Base-by-base conservation (phyloP, 352 stramenopile genomes). In the Phytophthora cryptogea region DNA sequence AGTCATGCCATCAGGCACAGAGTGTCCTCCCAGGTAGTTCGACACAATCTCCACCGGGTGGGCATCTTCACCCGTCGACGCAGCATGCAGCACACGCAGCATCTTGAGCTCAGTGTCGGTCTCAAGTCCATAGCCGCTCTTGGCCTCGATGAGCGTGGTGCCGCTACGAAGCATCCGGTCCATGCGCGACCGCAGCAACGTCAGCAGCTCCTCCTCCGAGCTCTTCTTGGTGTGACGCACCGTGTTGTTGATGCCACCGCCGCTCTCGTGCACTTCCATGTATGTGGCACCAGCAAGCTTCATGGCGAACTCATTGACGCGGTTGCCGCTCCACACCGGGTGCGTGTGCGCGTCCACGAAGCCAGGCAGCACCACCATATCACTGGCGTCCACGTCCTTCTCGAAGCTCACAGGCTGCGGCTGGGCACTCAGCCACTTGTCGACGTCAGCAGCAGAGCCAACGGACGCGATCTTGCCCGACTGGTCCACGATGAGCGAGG, bases 221-320 rank as follows among this genome's bases (percentile, higher is more conserved):
- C 78, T 90, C 42, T 72, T 60, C 13, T 79, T 78, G 5, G 81
- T 93, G 31, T 78, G 68, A n/a, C 82, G 81, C 52, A 95, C 86
- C 0, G 86, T 90, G 54, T 76, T 83, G 65, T 90, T 86, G 62
- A 95, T 95, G 11, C 86, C 83, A 8, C 86, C 86, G 17, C 86
- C 86, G 42, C 72, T 86, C 23, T 80, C 77, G 45, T 92, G 83
- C 26, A 92, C 72, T 28, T 94, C 80, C 86, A 95, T 92, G 70
- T 95, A 94, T 6, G 83, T 92, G 16, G 86, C 86, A 11, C 86
- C 83, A 7, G 83, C 81, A 26, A 95, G 72, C 74, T 95, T 95
- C 83, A 95, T 92, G 43, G 81, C 83, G 43, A 92, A 95, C 68
- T 95, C 86, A 43, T 86, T 76, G n/a, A 92, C 83, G 61, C 86